Base-by-base conservation (phyloP, 352 stramenopile species). In the Halophytophthora polymorphica region DNA sequence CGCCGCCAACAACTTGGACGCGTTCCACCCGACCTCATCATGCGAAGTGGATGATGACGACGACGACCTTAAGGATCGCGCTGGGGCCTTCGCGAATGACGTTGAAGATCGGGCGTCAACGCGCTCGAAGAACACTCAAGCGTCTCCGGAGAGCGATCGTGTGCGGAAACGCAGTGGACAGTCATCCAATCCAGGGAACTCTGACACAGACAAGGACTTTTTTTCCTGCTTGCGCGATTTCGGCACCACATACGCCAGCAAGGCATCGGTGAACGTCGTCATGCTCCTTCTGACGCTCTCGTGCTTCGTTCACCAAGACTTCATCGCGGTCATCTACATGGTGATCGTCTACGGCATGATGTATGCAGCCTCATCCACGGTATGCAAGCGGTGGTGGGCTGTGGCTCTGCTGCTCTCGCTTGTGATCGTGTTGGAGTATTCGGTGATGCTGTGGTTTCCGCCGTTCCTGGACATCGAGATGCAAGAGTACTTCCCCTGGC, bases 281-380 rank as follows among this genome's bases (percentile, higher is more conserved):
- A 90, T 88, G 67, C 56, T 93, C 2, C 44, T 88, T 51, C 50
- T 95, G 7, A 86, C 79, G 40, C 66, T 88, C n/a, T 89, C 84
- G 17, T 73, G 75, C 40, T 95, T 94, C 51, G 64, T 88, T 1
- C 84, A 89, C 45, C 73, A 82, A 56, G 82, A 92, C 44, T 53
- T 89, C 15, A 71, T 93, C 31, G 86, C 84, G 13, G 68, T 93
- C 25, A 33, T 78, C 31, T 93, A 91, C 58, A 76, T 95, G 52
- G n/a, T 88, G 6, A 61, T 90, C 13, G 77, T 95, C n/a, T 86
- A 85, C 53, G 58, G 39, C n/a, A 81, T 93, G 56, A 92, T 91
- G 80, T 87, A 88, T 40, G 79, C 84, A 3, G 46, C 46, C 5
- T 59, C 78, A n/a, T 40, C 69, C 5, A 84, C 59, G 0, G 70